Percentiles rank a stretch among this genome's conserved stretches.
These are phyloP conservation scores for Steccherinum ochraceum DNA, from an alignment of 768 basidiomycete species.

Conservation along the genomic window DNA sequence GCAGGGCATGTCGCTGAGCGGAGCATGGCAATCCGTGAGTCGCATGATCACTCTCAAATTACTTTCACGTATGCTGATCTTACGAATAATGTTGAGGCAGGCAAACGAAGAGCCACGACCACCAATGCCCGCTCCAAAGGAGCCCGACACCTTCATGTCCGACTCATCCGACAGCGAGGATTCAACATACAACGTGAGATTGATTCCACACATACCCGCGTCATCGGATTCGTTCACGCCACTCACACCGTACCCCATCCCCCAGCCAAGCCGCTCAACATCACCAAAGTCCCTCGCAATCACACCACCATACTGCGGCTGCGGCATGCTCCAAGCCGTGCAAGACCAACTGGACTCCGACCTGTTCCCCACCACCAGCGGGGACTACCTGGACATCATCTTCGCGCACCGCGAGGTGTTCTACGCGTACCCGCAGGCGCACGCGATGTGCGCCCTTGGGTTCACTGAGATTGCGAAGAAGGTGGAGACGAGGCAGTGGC, in stretches of 20 bases:
- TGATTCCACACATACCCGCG: conserved; percentile 10
- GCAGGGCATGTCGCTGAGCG: conserved; percentile 15
- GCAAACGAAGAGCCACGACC: conserved; percentile 15
- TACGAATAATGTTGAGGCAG: conserved; percentile 17
- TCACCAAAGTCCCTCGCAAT: conserved; percentile 13
- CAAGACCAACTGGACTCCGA: conserved; percentile 20
- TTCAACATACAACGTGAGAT: conserved; percentile 21
- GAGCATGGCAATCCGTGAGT: conserved; percentile 18
- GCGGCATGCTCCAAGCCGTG: conserved; percentile 26
- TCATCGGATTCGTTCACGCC: conserved; percentile 4
- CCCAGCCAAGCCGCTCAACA: conserved; percentile 11
- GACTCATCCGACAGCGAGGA: conserved; percentile 22
- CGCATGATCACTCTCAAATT: background rate
- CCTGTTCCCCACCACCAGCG: conserved; percentile 49
- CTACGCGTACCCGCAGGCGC: conserved; percentile 53
- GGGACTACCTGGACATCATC: conserved; percentile 72
- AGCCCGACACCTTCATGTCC: conserved; percentile 18
- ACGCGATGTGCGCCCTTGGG: conserved; percentile 55
- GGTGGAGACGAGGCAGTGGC: conserved; percentile 61
- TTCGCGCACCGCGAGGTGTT: conserved; percentile 73
- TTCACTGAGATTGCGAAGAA: conserved; percentile 61
- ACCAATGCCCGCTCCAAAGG: conserved; percentile 5
- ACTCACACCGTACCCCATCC: background rate
- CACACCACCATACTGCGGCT: conserved; percentile 21
- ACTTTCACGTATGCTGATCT: background rate